A percentile compares a stretch with the other conserved stretches of the same genome.
Conservation (phyloP, 805 yeast species). For the Spathaspora passalidarum region DNA sequence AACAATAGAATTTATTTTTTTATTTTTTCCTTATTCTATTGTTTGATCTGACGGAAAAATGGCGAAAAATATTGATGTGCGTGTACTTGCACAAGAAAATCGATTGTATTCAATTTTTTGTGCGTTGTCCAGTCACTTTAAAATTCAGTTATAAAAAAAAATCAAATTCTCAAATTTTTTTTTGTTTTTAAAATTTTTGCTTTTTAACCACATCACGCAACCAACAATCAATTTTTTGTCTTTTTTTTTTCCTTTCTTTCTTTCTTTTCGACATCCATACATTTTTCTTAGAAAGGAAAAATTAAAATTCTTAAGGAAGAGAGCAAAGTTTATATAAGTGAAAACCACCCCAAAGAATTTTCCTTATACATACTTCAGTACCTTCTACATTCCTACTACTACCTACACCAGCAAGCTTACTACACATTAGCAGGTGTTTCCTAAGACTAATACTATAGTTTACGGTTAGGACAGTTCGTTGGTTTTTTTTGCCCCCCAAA, state of each 20-base stretch:
- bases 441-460: not conserved
- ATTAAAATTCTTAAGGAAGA: not conserved
- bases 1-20: too few species aligned
- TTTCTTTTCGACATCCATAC: not conserved
- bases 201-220: not conserved
- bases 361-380: not conserved
- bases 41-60: not conserved
- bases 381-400: not conserved
- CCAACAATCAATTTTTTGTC: not conserved
- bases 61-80: not conserved
- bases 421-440: not conserved
- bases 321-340: constrained; percentile 1
- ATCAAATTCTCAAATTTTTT: not conserved
- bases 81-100: not conserved
- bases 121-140: not conserved
- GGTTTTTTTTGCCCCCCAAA: not conserved
- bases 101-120: not conserved
- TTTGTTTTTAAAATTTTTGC: not conserved
- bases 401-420: not conserved
- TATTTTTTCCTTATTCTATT: too few species aligned
- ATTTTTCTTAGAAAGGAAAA: constrained; percentile 1
- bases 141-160: not conserved
- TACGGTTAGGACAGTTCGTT: not conserved
- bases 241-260: not conserved
- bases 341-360: not conserved